Conservation (phyloP, 345 rosid genomes). For the Odontarrhena argentea region DNA sequence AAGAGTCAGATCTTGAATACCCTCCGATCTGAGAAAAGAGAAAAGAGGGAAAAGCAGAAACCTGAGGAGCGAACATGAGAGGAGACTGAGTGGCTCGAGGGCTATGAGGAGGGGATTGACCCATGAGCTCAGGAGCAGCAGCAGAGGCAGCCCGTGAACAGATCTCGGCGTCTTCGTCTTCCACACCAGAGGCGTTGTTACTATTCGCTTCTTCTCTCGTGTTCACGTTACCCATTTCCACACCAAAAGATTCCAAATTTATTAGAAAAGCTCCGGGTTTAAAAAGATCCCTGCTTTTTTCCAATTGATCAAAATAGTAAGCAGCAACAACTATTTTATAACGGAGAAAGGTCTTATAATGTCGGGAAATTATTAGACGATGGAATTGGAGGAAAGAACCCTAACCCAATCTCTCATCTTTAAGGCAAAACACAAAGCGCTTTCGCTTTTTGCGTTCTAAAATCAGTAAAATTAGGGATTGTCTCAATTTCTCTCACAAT, state of each 20-base stretch:
- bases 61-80: slow-evolving; percentile 97
- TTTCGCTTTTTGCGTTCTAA: too few species aligned
- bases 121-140: slow-evolving; percentile 62
- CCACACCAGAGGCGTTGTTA: slow-evolving; percentile 59
- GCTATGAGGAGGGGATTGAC: slow-evolving; percentile 93
- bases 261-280: too few species aligned
- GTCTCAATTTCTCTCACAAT: too few species aligned
- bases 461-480: too few species aligned
- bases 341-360: too few species aligned
- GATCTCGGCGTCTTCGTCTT: slow-evolving; percentile 60
- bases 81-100: slow-evolving; percentile 84
- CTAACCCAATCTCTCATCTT: too few species aligned
- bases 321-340: too few species aligned
- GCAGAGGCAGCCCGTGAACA: slow-evolving; percentile 49
- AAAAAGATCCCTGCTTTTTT: too few species aligned
- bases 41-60: slow-evolving; percentile 29
- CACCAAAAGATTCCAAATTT: background rate
- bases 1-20: slow-evolving; percentile 29
- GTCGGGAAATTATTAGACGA: too few species aligned
- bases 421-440: too few species aligned
- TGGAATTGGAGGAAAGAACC: too few species aligned
- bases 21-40: background rate
- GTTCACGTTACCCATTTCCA: slow-evolving; percentile 89
- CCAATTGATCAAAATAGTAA: too few species aligned
- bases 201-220: slow-evolving; percentile 74